These are phyloP conservation scores for Blastocladiella emersonii DNA, from an alignment of 371 early-diverging fungal genomes.

Conservation along the genomic window DNA sequence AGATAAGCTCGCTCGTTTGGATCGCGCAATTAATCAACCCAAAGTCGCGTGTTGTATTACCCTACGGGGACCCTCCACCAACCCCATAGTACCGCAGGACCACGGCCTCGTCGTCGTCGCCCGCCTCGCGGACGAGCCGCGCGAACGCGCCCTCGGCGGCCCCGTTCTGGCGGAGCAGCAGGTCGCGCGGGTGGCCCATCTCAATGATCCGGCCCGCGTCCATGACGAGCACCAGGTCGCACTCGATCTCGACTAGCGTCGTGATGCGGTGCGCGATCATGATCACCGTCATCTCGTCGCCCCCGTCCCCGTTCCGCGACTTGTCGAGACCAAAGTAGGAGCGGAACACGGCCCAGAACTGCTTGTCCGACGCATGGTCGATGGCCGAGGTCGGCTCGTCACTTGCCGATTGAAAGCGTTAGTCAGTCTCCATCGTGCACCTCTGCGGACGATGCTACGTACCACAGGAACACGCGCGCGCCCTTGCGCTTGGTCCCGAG, in stretches of 20 bases:
- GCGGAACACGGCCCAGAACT: background rate
- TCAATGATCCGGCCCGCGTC: background rate
- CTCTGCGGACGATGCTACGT: background rate
- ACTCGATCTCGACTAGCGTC: slow-evolving; percentile 21
- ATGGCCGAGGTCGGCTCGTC: background rate
- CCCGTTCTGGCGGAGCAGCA: background rate
- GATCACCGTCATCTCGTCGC: background rate
- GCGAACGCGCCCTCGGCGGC: background rate
- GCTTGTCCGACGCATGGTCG: background rate
- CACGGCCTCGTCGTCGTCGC: background rate
- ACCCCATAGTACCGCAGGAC: background rate
- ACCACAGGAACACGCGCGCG: background rate
- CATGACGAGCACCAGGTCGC: slow-evolving; percentile 26
- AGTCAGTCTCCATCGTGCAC: too few species aligned
- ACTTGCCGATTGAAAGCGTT: background rate
- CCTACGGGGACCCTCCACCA: too few species aligned
- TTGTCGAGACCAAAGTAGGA: too few species aligned
- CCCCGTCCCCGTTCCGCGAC: too few species aligned
- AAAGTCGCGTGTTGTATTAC: too few species aligned
- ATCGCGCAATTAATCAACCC: too few species aligned
- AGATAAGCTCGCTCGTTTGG: too few species aligned
- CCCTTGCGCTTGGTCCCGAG: background rate
- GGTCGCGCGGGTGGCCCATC: background rate
- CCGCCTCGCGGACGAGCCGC: background rate
- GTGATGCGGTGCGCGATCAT: slow-evolving; percentile 5